Base-by-base conservation (phyloP, 2,329 filamentous ascomycete genomes). In the Cercospora sojina region DNA sequence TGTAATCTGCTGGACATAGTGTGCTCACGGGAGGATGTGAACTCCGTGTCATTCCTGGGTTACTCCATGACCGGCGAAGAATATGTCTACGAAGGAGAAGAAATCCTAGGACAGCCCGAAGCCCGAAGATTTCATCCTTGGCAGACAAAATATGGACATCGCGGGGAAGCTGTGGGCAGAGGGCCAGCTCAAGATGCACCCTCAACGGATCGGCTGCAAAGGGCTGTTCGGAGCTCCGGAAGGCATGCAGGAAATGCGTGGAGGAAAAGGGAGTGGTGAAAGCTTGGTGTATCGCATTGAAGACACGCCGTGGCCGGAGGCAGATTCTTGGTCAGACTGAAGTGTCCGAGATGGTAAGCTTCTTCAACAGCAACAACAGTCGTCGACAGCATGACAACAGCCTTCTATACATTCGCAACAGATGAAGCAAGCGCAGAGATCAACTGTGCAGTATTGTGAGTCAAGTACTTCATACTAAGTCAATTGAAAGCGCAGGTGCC, bases 231-330 rank as follows among this genome's bases (percentile, higher is more conserved):
- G 77, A 25, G 74, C 82, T 5, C 31, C 79, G 16, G 77, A 79
- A 7, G 80, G 81, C 0, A 55, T 82, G 65, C 70, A 80, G 59
- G 64, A 75, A 32, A 66, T 83, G 71, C 77, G 74, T 68, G 71
- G 79, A 18, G 77, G 76, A 8, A 80, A 78, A 66, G 77, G 81
- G 35, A 80, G 78, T 66, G 80, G 79, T 4, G 72, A 77, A 67
- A 83, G 83, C 72, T 64, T 82, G 63, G 80, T 83, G 3, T 82
- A 81, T 73, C 74, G 74, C 43, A 74, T 82, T 51, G 69, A 67
- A 5, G 68, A 69, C 9, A 70, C 66, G 20, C 18, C 8, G 5
- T 65, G 57, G 29, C 32, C 23, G 29, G 31, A 41, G 47, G 23
- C 20, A 16, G 13, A 51, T 7, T 5, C 47, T 51, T 13, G 23